Conservation (phyloP, 306 rosid genomes). For the Oxytropis ochrocephala region DNA sequence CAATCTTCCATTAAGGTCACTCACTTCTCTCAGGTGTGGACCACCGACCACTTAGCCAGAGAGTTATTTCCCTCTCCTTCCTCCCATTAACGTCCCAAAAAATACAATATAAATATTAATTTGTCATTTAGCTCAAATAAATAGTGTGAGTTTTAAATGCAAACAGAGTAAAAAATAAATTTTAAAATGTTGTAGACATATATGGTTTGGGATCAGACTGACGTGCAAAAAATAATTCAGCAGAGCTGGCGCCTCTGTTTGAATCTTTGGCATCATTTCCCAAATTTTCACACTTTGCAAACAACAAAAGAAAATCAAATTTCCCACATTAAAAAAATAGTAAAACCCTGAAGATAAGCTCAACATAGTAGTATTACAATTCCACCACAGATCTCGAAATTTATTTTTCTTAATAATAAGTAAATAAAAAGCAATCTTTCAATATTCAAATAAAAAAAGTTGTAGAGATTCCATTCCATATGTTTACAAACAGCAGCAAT, state of each 20-base stretch:
- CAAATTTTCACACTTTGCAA: conserved; percentile 30
- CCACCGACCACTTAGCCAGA: conserved; percentile 30
- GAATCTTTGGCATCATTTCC: conserved; percentile 74
- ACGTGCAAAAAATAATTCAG: conserved; percentile 40
- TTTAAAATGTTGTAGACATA: background rate
- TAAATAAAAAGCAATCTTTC: background rate
- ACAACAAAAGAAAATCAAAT: conserved; percentile 17
- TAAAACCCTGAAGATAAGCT: conserved; percentile 31
- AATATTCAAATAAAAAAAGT: background rate
- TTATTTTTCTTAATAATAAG: background rate
- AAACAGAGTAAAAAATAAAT: background rate
- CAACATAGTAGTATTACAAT: conserved; percentile 23
- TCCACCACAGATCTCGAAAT: conserved; percentile 16
- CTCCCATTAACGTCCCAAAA: conserved; percentile 3
- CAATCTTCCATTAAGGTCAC: conserved; percentile 29
- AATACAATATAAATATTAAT: background rate
- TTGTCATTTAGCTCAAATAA: conserved; percentile 24
- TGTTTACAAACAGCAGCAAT: conserved; percentile 15
- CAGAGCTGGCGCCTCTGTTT: conserved; percentile 61
- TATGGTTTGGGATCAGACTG: conserved; percentile 44
- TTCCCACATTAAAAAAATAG: background rate
- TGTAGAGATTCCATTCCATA: conserved; percentile 26
- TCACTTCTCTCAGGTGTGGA: conserved; percentile 36
- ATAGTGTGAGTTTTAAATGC: conserved; percentile 7
- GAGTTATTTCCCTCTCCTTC: background rate